Percentiles rank a stretch among this genome's conserved stretches.
Conservation (phyloP, 192 early-diverging fungal species). For the Mortierella hygrophila region DNA sequence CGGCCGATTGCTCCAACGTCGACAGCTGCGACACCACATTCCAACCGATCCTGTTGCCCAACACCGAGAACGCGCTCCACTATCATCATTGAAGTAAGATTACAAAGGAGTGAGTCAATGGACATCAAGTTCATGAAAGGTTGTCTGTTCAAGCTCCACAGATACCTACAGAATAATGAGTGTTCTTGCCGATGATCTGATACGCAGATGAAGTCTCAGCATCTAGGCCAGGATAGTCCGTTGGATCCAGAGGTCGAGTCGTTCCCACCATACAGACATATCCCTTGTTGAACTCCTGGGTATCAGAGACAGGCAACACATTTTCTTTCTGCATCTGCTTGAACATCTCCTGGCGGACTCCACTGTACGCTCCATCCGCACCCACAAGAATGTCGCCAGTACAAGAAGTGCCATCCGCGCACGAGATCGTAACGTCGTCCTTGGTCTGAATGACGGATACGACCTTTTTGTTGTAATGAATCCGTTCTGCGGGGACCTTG, state of each 20-base stretch:
- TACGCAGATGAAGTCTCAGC: neutral
- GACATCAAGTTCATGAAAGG: neutral
- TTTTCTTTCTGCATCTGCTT: conserved; percentile 1
- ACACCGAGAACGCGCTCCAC: neutral
- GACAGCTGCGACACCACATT: neutral
- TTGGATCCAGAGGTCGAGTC: neutral
- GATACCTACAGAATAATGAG: neutral
- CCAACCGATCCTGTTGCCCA: conserved; percentile 6
- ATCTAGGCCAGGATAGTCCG: neutral
- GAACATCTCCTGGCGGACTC: neutral
- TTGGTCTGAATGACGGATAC: neutral
- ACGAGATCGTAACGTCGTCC: neutral
- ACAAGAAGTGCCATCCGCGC: neutral
- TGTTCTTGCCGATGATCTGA: neutral
- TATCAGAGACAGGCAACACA: neutral
- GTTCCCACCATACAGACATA: conserved; percentile 2
- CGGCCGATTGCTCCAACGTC: neutral
- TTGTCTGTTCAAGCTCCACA: too few relatives aligned
- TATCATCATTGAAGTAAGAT: neutral
- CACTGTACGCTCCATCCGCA: neutral
- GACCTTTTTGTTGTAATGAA: neutral
- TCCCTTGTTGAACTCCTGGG: neutral
- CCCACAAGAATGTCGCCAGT: neutral
- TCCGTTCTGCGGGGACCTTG: neutral
- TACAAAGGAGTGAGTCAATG: too few relatives aligned